phyloP scores from a whole-genome alignment of 139 green algal genomes.

The Tetraselmis striata region DNA sequence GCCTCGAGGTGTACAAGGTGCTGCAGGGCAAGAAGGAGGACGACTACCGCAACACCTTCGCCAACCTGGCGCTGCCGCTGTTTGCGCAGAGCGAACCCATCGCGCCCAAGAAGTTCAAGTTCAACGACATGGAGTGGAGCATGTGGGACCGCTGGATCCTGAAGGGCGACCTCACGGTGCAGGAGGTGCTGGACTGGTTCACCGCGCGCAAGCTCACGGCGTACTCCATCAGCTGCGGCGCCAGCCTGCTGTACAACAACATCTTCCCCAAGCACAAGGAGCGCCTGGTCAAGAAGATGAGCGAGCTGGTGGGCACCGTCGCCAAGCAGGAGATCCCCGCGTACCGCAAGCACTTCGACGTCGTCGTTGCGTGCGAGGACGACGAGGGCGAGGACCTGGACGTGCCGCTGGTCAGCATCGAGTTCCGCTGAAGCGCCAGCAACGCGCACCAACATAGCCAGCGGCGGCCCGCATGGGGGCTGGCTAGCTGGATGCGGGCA shows the following conservation, averaged over 20 bases:
- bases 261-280: conserved; percentile 98
- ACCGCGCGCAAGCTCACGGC: conserved; percentile 57
- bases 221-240: conserved; percentile 91
- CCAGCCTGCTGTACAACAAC: conserved; percentile 93
- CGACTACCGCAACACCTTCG: conserved; percentile 95
- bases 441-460: too few species aligned
- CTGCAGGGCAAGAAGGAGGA: conserved; percentile 63
- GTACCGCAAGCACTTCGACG: conserved; percentile 86
- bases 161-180: conserved; percentile 90
- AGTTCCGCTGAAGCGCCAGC: conserved; percentile 62
- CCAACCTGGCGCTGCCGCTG: conserved; percentile 93
- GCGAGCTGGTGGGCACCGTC: conserved; percentile 44
- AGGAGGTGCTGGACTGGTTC: conserved; percentile 92
- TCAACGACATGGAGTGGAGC: conserved; percentile 78
- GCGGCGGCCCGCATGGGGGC: too few species aligned
- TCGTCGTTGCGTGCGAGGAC: conserved; percentile 97
- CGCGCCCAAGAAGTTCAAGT: conserved; percentile 66
- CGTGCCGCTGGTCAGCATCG: conserved; percentile 72
- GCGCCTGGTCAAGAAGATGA: conserved; percentile 70
- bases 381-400: conserved; percentile 82
- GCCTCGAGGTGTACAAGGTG: conserved; percentile 97
- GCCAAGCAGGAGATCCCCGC: conserved; percentile 79
- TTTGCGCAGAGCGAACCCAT: conserved; percentile 96
- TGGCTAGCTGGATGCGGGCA: too few species aligned
- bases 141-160: conserved; percentile 96